phyloP scores from a whole-genome alignment of 768 basidiomycete species.

The Chalciporus piperatus region DNA sequence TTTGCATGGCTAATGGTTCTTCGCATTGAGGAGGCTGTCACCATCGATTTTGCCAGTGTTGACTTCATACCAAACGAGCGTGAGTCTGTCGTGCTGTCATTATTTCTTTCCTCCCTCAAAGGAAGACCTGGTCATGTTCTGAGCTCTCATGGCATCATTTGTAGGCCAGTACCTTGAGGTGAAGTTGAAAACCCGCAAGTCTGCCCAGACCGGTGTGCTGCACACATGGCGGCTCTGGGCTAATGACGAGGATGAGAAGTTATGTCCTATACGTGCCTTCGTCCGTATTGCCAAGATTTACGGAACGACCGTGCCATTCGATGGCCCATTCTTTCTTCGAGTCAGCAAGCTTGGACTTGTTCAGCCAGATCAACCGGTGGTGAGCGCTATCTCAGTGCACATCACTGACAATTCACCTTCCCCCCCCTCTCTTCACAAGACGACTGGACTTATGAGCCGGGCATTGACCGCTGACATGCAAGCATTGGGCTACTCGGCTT shows the following conservation, averaged over 20 bases:
- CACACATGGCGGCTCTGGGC: constrained; percentile 15
- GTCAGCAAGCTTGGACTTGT: neutral
- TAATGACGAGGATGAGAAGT: constrained; percentile 16
- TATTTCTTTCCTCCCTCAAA: neutral
- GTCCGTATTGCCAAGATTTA: constrained; percentile 13
- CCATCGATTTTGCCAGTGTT: constrained; percentile 14
- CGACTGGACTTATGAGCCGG: neutral
- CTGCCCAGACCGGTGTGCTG: constrained; percentile 14
- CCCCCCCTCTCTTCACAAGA: neutral
- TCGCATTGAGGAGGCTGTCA: constrained; percentile 15
- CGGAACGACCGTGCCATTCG: neutral
- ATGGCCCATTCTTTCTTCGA: neutral
- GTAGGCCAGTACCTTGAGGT: constrained; percentile 6
- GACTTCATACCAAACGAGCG: constrained; percentile 2
- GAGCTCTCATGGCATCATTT: neutral
- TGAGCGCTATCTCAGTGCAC: neutral
- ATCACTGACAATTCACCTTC: neutral
- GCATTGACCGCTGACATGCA: neutral
- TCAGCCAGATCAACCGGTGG: neutral
- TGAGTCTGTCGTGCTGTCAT: neutral
- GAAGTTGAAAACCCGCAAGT: constrained; percentile 9
- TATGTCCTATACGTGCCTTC: constrained; percentile 17
- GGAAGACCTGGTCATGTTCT: too few species aligned
- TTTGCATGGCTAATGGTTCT: constrained; percentile 19
- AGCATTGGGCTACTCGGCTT: neutral